Percentiles rank a stretch among this genome's conserved stretches.
Evolutionary conservation across 2,329 filamentous ascomycete species (phyloP).

Genomic region (Camillea tinctor): DNA sequence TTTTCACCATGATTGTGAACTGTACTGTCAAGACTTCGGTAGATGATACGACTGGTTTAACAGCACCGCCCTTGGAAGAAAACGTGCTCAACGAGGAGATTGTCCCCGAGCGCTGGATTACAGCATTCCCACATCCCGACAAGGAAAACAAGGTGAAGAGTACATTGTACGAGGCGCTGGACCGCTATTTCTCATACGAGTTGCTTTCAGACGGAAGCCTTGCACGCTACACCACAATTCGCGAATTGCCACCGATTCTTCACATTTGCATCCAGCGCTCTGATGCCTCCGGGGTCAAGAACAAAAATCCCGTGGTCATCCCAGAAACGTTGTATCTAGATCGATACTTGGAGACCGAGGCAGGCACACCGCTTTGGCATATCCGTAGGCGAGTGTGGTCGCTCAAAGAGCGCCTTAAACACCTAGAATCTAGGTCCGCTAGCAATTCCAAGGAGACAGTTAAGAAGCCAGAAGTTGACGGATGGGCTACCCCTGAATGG

Average conservation of each 20-base stretch:
- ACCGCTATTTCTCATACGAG: slow-evolving; percentile 80
- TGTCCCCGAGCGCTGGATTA: slow-evolving; percentile 63
- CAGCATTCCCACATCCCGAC: slow-evolving; percentile 53
- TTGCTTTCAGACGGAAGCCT: slow-evolving; percentile 64
- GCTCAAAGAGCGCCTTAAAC: slow-evolving; percentile 63
- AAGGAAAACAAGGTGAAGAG: slow-evolving; percentile 41
- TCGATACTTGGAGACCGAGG: slow-evolving; percentile 73
- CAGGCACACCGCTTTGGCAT: slow-evolving; percentile 59
- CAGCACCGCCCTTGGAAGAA: slow-evolving; percentile 33
- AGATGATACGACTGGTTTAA: slow-evolving; percentile 18
- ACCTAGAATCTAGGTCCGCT: slow-evolving; percentile 20
- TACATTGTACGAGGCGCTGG: slow-evolving; percentile 80
- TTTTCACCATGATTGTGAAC: slow-evolving; percentile 62
- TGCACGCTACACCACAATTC: slow-evolving; percentile 69
- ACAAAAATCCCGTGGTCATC: slow-evolving; percentile 75
- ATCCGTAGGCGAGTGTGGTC: slow-evolving; percentile 72
- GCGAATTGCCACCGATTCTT: slow-evolving; percentile 76
- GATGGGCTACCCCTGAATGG: slow-evolving; percentile 1
- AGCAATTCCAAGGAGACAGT: slow-evolving; percentile 4
- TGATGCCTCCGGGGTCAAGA: slow-evolving; percentile 71
- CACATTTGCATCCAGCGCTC: slow-evolving; percentile 88
- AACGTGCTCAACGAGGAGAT: slow-evolving; percentile 51
- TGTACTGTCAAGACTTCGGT: slow-evolving; percentile 52
- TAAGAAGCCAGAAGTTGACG: not conserved
- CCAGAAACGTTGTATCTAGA: slow-evolving; percentile 82